A percentile compares a stretch with the other conserved stretches of the same genome.
Conservation (phyloP, 495 filamentous ascomycete genomes). For the Bathelium albidoporum region DNA sequence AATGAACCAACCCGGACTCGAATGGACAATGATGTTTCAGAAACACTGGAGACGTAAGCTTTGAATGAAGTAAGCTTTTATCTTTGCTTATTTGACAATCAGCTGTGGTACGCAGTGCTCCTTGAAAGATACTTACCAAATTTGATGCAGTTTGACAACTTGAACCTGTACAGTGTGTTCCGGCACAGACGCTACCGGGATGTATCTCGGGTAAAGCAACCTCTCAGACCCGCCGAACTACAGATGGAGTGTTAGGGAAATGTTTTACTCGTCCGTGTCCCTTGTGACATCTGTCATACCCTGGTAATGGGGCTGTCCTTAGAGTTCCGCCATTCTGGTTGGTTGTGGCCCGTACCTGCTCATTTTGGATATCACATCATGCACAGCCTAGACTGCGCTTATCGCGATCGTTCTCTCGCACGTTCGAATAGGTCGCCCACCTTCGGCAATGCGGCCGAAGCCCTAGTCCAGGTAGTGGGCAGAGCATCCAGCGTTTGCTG, state of each 20-base stretch:
- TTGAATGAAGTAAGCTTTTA: conserved; percentile 2
- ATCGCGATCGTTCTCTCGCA: neutral
- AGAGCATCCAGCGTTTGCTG: neutral
- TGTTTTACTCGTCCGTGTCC: neutral
- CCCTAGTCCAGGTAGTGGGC: neutral
- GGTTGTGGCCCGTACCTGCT: neutral
- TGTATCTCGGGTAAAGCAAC: neutral
- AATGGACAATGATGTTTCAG: too few species aligned
- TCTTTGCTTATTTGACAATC: neutral
- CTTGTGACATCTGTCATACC: neutral
- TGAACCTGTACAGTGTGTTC: neutral
- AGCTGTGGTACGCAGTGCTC: neutral
- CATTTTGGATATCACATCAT: neutral
- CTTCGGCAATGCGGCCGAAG: neutral
- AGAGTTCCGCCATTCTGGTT: neutral
- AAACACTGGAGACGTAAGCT: too few species aligned
- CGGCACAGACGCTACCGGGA: neutral
- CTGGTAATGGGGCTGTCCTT: neutral
- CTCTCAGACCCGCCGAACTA: neutral
- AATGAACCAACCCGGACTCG: neutral
- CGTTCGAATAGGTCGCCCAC: neutral
- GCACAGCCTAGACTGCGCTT: neutral
- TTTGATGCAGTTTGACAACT: neutral
- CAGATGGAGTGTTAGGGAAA: neutral
- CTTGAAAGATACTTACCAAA: neutral